Conservation (phyloP, 495 filamentous ascomycete genomes). For the Penicillium steckii region DNA sequence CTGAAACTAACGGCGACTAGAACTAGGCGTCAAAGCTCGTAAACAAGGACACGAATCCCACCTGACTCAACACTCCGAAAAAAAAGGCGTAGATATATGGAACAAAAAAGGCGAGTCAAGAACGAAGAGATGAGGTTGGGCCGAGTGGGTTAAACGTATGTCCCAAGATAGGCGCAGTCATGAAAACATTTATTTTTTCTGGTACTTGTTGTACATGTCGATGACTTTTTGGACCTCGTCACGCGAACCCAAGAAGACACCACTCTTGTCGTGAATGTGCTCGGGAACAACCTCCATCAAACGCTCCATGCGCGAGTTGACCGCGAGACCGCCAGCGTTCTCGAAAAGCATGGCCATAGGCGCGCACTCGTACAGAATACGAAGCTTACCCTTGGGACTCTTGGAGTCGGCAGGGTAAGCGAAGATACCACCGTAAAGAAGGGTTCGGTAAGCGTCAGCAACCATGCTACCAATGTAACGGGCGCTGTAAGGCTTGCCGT, state of each 20-base stretch:
- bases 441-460: constrained; percentile 92
- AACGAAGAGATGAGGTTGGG: constrained; percentile 7
- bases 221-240: constrained; percentile 97
- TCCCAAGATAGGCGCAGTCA: neutral
- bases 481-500: constrained; percentile 88
- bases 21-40: constrained; percentile 2
- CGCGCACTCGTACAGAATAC: constrained; percentile 97
- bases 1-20: constrained; percentile 2
- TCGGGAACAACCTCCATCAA: constrained; percentile 90
- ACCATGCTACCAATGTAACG: constrained; percentile 98
- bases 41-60: constrained; percentile 2
- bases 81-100: constrained; percentile 9
- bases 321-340: constrained; percentile 91
- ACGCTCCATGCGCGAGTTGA: constrained; percentile 83
- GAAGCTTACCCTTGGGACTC: constrained; percentile 95
- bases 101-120: neutral
- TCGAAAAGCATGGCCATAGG: constrained; percentile 99
- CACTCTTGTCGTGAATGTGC: constrained; percentile 91
- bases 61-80: neutral
- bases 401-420: constrained; percentile 98
- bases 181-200: constrained; percentile 31
- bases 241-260: constrained; percentile 93
- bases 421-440: constrained; percentile 95
- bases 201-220: constrained; percentile 48
- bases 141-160: neutral